These are phyloP conservation scores for Coemansia biformis DNA, from an alignment of 192 early-diverging fungal genomes.

Conservation along the genomic window DNA sequence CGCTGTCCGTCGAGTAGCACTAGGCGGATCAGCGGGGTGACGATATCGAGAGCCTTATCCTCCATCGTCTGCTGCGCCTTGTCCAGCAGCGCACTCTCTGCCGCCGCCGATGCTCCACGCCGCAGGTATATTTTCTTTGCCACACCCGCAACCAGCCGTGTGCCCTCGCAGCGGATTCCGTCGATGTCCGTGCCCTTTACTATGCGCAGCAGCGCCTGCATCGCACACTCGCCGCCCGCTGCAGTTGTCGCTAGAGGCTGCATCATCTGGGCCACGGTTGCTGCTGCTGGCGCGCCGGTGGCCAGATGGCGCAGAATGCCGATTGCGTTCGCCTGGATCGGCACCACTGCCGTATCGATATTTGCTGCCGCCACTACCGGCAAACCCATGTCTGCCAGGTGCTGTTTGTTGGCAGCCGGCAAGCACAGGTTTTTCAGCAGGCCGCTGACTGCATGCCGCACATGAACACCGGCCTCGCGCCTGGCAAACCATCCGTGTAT, in stretches of 20 bases:
- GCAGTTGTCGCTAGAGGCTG: not conserved
- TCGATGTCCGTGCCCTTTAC: constrained; percentile 34
- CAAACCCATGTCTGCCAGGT: constrained; percentile 19
- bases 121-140: constrained; percentile 22
- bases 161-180: constrained; percentile 47
- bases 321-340: constrained; percentile 42
- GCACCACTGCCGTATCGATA: constrained; percentile 38
- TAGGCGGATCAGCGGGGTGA: constrained; percentile 28
- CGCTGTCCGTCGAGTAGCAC: constrained; percentile 33
- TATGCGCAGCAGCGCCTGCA: constrained; percentile 14
- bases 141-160: constrained; percentile 27
- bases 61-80: constrained; percentile 5
- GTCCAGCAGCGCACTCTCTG: not conserved
- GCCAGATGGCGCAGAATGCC: constrained; percentile 37
- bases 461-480: constrained; percentile 37
- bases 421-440: constrained; percentile 65
- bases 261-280: constrained; percentile 6
- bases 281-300: constrained; percentile 1
- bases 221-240: constrained; percentile 3
- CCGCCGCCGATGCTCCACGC: not conserved
- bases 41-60: constrained; percentile 10
- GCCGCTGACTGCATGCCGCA: constrained; percentile 59
- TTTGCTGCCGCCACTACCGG: constrained; percentile 6
- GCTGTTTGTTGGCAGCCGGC: constrained; percentile 28
- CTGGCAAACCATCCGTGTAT: constrained; percentile 51